These are phyloP conservation scores for Aspergillus versicolor DNA, from an alignment of 2,329 filamentous ascomycete species.

Conservation along the genomic window DNA sequence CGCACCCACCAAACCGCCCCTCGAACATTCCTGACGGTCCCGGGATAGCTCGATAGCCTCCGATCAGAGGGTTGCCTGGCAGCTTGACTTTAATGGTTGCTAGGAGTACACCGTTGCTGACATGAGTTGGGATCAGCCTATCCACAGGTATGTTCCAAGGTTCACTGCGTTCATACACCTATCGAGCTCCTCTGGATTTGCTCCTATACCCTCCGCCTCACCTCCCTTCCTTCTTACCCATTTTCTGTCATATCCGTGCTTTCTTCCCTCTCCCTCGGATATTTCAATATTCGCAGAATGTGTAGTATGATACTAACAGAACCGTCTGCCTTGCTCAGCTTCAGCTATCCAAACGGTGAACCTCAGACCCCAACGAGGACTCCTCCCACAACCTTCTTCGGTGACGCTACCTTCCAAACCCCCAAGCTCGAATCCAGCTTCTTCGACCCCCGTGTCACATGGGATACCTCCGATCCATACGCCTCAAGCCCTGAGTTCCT, in stretches of 20 bases:
- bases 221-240: neutral
- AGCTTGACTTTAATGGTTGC: conserved; percentile 40
- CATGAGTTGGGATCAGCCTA: conserved; percentile 49
- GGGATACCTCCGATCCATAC: conserved; percentile 48
- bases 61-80: conserved; percentile 34
- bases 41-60: conserved; percentile 22
- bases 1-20: conserved; percentile 21
- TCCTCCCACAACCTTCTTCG: conserved; percentile 39
- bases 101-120: conserved; percentile 38
- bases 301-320: conserved; percentile 34
- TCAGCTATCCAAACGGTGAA: conserved; percentile 48
- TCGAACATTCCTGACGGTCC: conserved; percentile 31
- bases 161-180: conserved; percentile 7
- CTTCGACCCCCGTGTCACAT: conserved; percentile 47
- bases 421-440: conserved; percentile 49
- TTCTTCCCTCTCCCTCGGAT: neutral
- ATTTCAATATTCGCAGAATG: conserved; percentile 1
- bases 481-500: conserved; percentile 48
- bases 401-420: conserved; percentile 42
- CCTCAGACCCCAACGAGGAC: conserved; percentile 49
- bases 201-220: neutral
- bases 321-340: conserved; percentile 38
- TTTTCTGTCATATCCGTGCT: neutral
- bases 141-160: conserved; percentile 42
- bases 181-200: conserved; percentile 11